Percentiles rank a stretch among this genome's conserved stretches.
phyloP scores from a whole-genome alignment of 129 eudicot genomes.

The Solidago caesia region DNA sequence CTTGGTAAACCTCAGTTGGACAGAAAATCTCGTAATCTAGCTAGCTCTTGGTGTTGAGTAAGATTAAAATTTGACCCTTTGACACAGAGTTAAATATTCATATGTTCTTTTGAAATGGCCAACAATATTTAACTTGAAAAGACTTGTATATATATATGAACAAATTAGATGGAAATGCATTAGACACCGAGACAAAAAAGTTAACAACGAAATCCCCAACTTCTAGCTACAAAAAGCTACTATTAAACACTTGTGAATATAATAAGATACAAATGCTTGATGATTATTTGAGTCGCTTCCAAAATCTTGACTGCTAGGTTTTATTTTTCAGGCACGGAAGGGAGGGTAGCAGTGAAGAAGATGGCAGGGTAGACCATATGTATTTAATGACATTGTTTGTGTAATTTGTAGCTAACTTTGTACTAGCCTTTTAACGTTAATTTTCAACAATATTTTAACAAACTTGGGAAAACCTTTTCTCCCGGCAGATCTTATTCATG shows the following conservation, averaged over 20 bases:
- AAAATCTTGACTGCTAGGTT: neutral
- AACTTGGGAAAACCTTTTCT: conserved; percentile 6
- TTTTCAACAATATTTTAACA: neutral
- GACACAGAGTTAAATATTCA: neutral
- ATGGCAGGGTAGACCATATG: conserved; percentile 59
- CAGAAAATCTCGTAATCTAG: conserved; percentile 74
- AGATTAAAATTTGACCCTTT: neutral
- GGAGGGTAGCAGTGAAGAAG: conserved; percentile 65
- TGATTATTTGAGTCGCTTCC: neutral
- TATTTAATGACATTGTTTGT: conserved; percentile 27
- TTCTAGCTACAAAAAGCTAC: neutral
- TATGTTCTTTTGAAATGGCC: too few relatives aligned
- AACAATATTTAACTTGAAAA: neutral
- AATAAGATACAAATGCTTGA: neutral
- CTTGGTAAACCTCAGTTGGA: conserved; percentile 84
- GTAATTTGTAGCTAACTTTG: conserved; percentile 32
- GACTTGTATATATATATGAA: neutral
- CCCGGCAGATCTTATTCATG: conserved; percentile 15
- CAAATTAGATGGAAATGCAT: neutral
- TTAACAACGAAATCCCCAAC: neutral
- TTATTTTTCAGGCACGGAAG: conserved; percentile 67
- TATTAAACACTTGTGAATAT: neutral
- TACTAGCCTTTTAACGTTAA: conserved; percentile 12
- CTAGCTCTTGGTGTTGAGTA: conserved; percentile 83
- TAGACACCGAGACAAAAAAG: neutral